Evolutionary conservation across 495 filamentous ascomycete genomes (phyloP).

Genomic region (Aspergillus coremiiformis): DNA sequence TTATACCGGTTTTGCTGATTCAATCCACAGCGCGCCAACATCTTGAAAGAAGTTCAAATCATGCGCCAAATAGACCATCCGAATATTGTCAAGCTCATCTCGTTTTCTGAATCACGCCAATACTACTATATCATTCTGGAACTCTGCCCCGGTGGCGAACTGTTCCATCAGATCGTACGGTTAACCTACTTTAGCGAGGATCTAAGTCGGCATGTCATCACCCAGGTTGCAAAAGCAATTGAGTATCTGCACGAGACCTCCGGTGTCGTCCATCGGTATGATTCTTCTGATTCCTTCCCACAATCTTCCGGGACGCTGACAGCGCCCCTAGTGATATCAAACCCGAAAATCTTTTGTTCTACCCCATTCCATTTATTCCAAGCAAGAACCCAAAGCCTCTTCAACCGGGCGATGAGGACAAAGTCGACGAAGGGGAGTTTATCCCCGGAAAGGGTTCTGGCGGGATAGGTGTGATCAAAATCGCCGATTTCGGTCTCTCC

Average conservation of each 20-base stretch:
- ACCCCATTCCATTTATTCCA: constrained; percentile 73
- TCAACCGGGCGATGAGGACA: constrained; percentile 87
- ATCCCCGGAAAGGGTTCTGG: constrained; percentile 75
- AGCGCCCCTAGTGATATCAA: constrained; percentile 75
- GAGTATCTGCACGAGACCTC: constrained; percentile 92
- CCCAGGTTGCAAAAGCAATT: constrained; percentile 86
- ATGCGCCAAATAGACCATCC: constrained; percentile 96
- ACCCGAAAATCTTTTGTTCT: constrained; percentile 93
- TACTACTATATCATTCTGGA: constrained; percentile 98
- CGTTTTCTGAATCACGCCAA: constrained; percentile 87
- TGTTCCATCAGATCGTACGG: constrained; percentile 97
- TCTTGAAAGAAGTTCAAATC: constrained; percentile 96
- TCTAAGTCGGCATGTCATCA: constrained; percentile 86
- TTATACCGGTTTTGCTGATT: constrained; percentile 16
- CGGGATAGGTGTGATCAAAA: constrained; percentile 91
- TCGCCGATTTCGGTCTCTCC: constrained; percentile 94
- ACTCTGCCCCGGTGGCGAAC: constrained; percentile 87
- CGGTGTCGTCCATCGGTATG: constrained; percentile 94
- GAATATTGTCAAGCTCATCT: constrained; percentile 85
- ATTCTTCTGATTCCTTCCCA: not conserved
- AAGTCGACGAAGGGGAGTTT: constrained; percentile 95
- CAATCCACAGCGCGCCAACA: constrained; percentile 73
- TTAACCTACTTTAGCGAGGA: constrained; percentile 98
- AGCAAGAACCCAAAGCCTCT: constrained; percentile 70
- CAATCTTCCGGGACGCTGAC: constrained; percentile 5